Evolutionary conservation across 2,329 filamentous ascomycete species (phyloP).

Genomic region (Colletotrichum cuscutae): DNA sequence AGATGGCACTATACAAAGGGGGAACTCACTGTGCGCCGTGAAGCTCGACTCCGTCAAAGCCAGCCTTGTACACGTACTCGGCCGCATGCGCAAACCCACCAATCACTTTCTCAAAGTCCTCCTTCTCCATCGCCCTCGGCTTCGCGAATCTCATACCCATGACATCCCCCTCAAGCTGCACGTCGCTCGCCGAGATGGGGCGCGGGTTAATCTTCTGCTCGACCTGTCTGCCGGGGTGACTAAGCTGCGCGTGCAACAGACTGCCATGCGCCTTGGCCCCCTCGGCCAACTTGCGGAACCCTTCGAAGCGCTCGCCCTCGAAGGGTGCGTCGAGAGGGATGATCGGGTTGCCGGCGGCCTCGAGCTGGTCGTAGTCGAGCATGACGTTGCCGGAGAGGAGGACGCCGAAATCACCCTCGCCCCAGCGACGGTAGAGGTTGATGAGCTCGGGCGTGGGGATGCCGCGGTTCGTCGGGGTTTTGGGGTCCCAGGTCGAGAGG

Average conservation of each 20-base stretch:
- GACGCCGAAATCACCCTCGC: slow-evolving; percentile 61
- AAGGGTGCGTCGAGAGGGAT: slow-evolving; percentile 62
- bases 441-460: slow-evolving; percentile 53
- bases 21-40: slow-evolving; percentile 54
- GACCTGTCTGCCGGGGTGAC: slow-evolving; percentile 70
- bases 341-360: slow-evolving; percentile 64
- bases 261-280: slow-evolving; percentile 64
- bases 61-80: slow-evolving; percentile 66
- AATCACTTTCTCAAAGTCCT: slow-evolving; percentile 63
- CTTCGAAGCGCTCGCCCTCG: slow-evolving; percentile 67
- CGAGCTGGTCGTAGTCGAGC: slow-evolving; percentile 67
- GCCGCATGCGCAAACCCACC: slow-evolving; percentile 67
- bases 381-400: slow-evolving; percentile 71
- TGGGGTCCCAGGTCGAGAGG: slow-evolving; percentile 69
- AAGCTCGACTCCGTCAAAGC: slow-evolving; percentile 59
- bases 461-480: slow-evolving; percentile 59
- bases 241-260: slow-evolving; percentile 69
- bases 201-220: slow-evolving; percentile 44
- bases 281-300: slow-evolving; percentile 56
- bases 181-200: slow-evolving; percentile 52
- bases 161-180: slow-evolving; percentile 48
- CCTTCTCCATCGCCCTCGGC: slow-evolving; percentile 59
- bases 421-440: slow-evolving; percentile 69
- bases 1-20: too few relatives aligned
- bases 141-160: slow-evolving; percentile 63